Evolutionary conservation across 163 green algal genomes (phyloP).

Genomic region (Coccomyxa subellipsoidea): DNA sequence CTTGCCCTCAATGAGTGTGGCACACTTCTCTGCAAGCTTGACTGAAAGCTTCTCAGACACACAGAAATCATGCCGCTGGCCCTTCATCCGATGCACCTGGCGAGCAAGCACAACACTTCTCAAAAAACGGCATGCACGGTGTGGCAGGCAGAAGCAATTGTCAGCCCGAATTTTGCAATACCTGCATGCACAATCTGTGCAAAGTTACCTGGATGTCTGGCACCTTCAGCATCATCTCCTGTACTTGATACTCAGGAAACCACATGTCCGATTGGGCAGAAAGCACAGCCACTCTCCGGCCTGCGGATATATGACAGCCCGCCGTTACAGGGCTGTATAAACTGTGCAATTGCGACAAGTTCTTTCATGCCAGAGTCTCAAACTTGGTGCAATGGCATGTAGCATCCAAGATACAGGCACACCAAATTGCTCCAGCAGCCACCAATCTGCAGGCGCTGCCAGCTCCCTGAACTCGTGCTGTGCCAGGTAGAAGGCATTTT

Average conservation of each 20-base stretch:
- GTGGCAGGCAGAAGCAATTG: neutral
- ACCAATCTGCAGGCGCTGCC: conserved; percentile 26
- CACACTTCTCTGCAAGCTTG: conserved; percentile 7
- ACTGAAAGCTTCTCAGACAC: conserved; percentile 15
- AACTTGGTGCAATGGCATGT: neutral
- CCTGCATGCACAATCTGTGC: neutral
- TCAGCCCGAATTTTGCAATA: neutral
- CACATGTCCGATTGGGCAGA: conserved; percentile 19
- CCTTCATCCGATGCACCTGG: conserved; percentile 8
- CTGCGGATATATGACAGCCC: neutral
- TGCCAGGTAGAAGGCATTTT: conserved; percentile 25
- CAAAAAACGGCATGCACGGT: neutral
- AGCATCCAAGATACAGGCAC: neutral
- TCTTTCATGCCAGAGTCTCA: neutral
- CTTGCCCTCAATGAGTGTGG: conserved; percentile 1
- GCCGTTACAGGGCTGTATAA: neutral
- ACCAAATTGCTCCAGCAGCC: conserved; percentile 17
- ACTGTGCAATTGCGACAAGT: neutral
- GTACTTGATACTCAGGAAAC: conserved; percentile 14
- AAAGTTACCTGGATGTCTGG: conserved; percentile 13
- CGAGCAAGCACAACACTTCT: neutral
- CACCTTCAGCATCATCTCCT: conserved; percentile 22
- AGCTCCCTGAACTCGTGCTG: conserved; percentile 28
- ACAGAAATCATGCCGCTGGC: conserved; percentile 21
- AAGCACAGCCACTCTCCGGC: conserved; percentile 14